Conservation (phyloP, 495 filamentous ascomycete species). For the Neurospora sp. region DNA sequence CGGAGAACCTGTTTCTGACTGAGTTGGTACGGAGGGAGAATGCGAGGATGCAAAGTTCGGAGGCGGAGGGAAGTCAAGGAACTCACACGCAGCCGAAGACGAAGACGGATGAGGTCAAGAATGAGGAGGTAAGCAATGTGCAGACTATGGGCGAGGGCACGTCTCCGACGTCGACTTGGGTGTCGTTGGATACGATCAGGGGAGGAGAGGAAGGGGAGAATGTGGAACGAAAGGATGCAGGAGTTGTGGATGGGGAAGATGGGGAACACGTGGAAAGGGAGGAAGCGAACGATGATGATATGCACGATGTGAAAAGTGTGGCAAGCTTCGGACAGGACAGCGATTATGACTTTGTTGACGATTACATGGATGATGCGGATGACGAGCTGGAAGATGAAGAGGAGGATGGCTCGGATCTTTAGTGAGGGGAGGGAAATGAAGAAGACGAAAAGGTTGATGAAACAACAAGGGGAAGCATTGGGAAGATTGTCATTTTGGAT, state of each 20-base stretch:
- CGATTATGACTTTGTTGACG: not conserved
- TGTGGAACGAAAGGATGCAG: not conserved
- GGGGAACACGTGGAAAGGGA: not conserved
- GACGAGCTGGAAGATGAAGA: slow-evolving; percentile 30
- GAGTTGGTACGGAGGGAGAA: not conserved
- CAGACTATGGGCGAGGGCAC: not conserved
- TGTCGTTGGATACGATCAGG: not conserved
- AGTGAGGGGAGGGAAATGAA: not conserved
- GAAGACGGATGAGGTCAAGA: not conserved
- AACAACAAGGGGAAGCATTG: not conserved
- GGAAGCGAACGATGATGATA: not conserved
- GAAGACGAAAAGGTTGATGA: not conserved
- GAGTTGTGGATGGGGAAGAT: not conserved
- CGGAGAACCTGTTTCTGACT: not conserved
- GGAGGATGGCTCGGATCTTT: slow-evolving; percentile 1
- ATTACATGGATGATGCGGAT: slow-evolving; percentile 25
- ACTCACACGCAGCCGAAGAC: not conserved
- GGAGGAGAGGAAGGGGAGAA: not conserved
- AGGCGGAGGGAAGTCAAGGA: not conserved
- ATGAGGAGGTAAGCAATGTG: not conserved
- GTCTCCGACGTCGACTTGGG: not conserved
- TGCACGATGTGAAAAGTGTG: not conserved
- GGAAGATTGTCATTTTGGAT: not conserved
- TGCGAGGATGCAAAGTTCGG: not conserved
- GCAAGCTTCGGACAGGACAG: not conserved